Conservation (phyloP, 2,329 filamentous ascomycete genomes). For the Colletotrichum orbiculare region DNA sequence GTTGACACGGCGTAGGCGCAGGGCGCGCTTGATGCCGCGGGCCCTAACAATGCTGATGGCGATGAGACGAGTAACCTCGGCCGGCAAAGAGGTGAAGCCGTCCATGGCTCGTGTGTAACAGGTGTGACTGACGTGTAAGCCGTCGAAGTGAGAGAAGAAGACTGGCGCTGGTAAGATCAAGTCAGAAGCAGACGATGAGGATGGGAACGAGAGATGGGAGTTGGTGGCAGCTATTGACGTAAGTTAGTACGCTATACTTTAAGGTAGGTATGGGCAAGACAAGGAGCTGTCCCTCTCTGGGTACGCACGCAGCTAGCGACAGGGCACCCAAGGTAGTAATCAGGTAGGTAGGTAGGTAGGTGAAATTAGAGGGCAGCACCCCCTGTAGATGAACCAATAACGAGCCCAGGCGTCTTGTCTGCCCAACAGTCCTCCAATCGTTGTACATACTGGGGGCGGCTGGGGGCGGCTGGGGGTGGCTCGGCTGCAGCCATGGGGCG, state of each 20-base stretch:
- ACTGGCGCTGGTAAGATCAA: background rate
- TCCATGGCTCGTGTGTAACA: slow-evolving; percentile 3
- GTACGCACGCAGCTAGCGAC: no score
- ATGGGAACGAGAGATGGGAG: background rate
- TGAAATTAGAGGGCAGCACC: background rate
- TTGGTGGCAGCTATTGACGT: background rate
- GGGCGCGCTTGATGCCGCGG: slow-evolving; percentile 3
- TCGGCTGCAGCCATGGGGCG: background rate
- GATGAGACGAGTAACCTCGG: slow-evolving; percentile 7
- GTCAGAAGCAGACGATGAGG: background rate
- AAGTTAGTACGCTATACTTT: no score
- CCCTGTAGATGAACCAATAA: background rate
- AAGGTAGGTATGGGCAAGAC: no score
- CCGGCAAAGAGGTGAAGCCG: background rate
- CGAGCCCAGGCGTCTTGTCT: background rate
- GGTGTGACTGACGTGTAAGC: background rate
- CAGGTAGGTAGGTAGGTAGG: background rate
- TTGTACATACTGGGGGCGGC: background rate
- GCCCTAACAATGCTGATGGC: background rate
- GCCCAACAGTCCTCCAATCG: background rate
- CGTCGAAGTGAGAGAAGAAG: background rate
- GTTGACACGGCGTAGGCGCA: slow-evolving; percentile 7
- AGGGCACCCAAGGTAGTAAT: background rate
- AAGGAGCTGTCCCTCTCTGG: no score
- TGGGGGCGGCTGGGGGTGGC: background rate